These are phyloP conservation scores for Gossypium gossypioides DNA, from an alignment of 441 rosid species.

Conservation along the genomic window DNA sequence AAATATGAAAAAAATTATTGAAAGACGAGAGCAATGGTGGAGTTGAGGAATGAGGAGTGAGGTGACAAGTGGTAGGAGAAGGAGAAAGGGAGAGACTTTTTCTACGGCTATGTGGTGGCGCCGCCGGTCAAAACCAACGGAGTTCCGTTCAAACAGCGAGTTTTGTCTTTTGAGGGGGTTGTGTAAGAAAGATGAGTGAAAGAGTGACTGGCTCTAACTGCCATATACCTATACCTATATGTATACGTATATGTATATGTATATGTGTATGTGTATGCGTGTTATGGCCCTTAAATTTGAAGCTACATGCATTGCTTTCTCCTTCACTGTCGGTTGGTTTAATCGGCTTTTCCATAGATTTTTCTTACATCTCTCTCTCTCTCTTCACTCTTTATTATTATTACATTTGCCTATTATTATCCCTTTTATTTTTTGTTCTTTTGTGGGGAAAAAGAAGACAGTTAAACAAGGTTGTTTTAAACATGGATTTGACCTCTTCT, in stretches of 20 bases:
- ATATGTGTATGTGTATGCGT: too few species aligned
- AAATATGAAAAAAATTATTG: not conserved
- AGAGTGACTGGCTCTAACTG: conserved; percentile 33
- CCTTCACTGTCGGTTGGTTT: conserved; percentile 50
- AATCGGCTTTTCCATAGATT: conserved; percentile 36
- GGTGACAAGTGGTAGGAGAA: conserved; percentile 50
- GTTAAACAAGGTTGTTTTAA: not conserved
- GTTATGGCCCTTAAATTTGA: conserved; percentile 52
- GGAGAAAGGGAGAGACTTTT: conserved; percentile 31
- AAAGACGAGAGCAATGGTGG: not conserved
- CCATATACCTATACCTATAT: conserved; percentile 13
- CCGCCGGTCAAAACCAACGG: conserved; percentile 33
- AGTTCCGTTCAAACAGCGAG: conserved; percentile 14
- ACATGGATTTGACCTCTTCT: not conserved
- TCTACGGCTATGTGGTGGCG: conserved; percentile 29
- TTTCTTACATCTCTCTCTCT: not conserved
- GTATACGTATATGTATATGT: too few species aligned
- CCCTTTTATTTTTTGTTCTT: not conserved
- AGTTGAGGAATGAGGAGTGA: conserved; percentile 23
- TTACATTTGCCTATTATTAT: conserved; percentile 2
- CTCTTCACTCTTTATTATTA: not conserved
- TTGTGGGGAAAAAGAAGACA: too few species aligned
- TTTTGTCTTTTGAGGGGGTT: not conserved
- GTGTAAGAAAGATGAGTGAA: not conserved
- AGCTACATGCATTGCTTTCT: conserved; percentile 41